Percentiles rank a stretch among this genome's conserved stretches.
Evolutionary conservation across 192 early-diverging fungal genomes (phyloP).

Genomic region (Thoreauomyces humboldtii): DNA sequence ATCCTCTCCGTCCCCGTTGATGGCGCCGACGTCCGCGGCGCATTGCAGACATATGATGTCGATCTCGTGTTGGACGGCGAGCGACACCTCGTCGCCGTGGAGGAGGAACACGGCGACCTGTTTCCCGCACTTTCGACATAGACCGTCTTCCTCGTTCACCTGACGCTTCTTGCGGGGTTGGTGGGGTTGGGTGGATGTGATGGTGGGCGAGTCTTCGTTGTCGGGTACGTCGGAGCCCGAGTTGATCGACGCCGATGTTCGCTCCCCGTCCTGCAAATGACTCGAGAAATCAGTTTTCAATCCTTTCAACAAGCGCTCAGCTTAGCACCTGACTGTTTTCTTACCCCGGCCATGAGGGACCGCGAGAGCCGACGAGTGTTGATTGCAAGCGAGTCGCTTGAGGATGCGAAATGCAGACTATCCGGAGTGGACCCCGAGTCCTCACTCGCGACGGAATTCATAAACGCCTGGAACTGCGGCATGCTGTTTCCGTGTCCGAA

Average conservation of each 20-base stretch:
- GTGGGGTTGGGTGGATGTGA: not conserved
- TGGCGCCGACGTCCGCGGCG: not conserved
- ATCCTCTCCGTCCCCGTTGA: not conserved
- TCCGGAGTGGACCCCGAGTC: too few relatives aligned
- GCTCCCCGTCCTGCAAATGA: not conserved
- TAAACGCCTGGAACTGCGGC: not conserved
- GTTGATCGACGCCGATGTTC: not conserved
- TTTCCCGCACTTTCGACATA: constrained; percentile 4
- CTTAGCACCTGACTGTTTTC: too few relatives aligned
- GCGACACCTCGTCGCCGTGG: constrained; percentile 9
- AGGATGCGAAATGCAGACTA: too few relatives aligned
- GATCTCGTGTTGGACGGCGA: constrained; percentile 5
- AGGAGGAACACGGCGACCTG: constrained; percentile 15
- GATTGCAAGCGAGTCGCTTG: too few relatives aligned
- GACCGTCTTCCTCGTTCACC: constrained; percentile 21
- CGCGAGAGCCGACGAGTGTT: too few relatives aligned
- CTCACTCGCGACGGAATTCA: not conserved
- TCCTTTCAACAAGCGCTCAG: too few relatives aligned
- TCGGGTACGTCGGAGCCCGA: not conserved
- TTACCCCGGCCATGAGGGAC: too few relatives aligned
- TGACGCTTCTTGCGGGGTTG: constrained; percentile 12
- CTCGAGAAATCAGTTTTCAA: too few relatives aligned
- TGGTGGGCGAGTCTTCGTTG: not conserved
- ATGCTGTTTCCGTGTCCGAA: constrained; percentile 17
- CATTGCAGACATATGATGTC: constrained; percentile 10